phyloP scores from a whole-genome alignment of 164 flowering plant species.

The Paratinospora sagittata region DNA sequence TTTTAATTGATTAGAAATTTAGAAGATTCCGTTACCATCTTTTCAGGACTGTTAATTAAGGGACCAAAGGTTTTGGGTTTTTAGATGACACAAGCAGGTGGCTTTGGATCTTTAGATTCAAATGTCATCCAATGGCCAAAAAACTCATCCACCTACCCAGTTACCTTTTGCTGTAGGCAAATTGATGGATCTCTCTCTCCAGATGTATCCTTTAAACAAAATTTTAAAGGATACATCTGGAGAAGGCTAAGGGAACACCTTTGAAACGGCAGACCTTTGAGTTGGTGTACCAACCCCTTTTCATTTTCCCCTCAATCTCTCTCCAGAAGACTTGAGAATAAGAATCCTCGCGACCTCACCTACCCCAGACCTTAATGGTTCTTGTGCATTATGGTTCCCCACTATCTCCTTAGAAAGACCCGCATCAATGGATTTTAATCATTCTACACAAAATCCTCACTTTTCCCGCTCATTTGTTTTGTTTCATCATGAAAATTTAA shows the following conservation, averaged over 20 bases:
- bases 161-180: no score
- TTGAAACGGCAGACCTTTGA: background rate
- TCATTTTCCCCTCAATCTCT: background rate
- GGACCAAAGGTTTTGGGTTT: no score
- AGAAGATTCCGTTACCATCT: no score
- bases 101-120: no score
- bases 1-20: no score
- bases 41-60: no score
- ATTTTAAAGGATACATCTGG: no score
- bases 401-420: background rate
- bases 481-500: background rate
- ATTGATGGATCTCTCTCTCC: no score
- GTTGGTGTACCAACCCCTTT: background rate
- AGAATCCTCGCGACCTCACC: background rate
- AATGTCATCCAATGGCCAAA: no score
- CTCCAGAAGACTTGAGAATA: background rate
- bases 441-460: background rate
- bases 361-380: background rate
- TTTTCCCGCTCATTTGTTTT: background rate
- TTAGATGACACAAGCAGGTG: no score
- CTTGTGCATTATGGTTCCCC: background rate
- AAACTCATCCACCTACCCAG: no score
- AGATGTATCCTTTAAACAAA: no score
- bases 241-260: background rate
- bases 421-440: background rate